phyloP scores from a whole-genome alignment of 768 basidiomycete genomes.

The Gloeopeniophorella convolvens region DNA sequence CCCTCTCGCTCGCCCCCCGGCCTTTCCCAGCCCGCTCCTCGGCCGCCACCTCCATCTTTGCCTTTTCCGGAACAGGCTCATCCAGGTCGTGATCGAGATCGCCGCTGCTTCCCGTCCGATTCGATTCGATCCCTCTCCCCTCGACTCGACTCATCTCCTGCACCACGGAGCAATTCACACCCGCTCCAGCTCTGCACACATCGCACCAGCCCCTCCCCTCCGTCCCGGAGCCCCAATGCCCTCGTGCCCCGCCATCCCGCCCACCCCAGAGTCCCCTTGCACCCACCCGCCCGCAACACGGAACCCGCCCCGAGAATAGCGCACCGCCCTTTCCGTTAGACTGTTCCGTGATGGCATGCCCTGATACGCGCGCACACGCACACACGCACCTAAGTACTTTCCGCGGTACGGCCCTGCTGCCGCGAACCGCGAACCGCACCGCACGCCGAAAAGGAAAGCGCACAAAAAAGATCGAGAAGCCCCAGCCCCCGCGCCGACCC shows the following conservation, averaged over 20 bases:
- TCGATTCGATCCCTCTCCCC: slow-evolving; percentile 7
- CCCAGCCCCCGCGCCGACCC: slow-evolving; percentile 10
- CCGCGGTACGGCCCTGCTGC: too few relatives aligned
- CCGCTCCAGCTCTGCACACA: too few relatives aligned
- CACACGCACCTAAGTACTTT: background rate
- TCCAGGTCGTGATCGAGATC: slow-evolving; percentile 20
- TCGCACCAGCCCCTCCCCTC: too few relatives aligned
- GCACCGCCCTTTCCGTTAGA: slow-evolving; percentile 12
- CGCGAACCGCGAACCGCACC: too few relatives aligned
- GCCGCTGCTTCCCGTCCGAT: slow-evolving; percentile 3
- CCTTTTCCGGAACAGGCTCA: slow-evolving; percentile 9
- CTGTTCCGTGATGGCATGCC: slow-evolving; percentile 14
- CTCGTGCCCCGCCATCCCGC: too few relatives aligned
- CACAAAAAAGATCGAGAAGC: too few relatives aligned
- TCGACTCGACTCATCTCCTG: slow-evolving; percentile 1
- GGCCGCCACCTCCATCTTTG: slow-evolving; percentile 13
- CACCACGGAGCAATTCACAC: too few relatives aligned
- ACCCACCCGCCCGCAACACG: too few relatives aligned
- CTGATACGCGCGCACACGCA: slow-evolving; percentile 1
- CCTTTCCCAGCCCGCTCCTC: slow-evolving; percentile 15
- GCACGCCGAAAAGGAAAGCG: too few relatives aligned
- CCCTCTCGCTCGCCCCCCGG: slow-evolving; percentile 12
- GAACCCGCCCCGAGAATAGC: slow-evolving; percentile 9
- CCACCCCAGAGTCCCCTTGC: too few relatives aligned
- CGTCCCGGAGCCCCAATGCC: too few relatives aligned